phyloP scores from a whole-genome alignment of 75 land plant species.

The Larix kaempferi region DNA sequence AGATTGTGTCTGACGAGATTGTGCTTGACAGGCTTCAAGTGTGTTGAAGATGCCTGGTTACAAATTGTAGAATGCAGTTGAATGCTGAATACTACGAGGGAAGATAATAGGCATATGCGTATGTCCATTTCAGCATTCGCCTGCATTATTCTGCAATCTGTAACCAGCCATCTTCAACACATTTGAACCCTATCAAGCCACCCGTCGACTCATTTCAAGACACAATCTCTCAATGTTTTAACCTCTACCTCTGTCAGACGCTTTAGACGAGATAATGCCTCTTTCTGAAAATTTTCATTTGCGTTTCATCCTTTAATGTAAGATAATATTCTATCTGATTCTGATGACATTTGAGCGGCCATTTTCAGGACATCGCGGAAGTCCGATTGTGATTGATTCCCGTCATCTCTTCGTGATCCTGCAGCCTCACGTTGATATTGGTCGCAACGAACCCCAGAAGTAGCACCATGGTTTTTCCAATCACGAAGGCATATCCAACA shows the following conservation, averaged over 20 bases:
- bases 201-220: not conserved
- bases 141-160: conserved; percentile 50
- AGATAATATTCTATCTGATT: conserved; percentile 15
- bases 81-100: too few relatives aligned
- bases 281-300: conserved; percentile 11
- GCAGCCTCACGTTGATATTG: too few relatives aligned
- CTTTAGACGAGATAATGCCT: conserved; percentile 12
- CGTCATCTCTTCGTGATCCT: too few relatives aligned
- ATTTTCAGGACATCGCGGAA: too few relatives aligned
- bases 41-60: too few relatives aligned
- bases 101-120: not conserved
- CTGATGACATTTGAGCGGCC: not conserved
- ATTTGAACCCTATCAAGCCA: not conserved
- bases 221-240: conserved; percentile 17
- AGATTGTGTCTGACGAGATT: too few relatives aligned
- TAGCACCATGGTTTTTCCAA: conserved; percentile 20
- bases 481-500: conserved; percentile 30
- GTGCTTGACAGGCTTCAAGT: too few relatives aligned
- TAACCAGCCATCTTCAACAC: not conserved
- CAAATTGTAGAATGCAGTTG: too few relatives aligned
- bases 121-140: not conserved
- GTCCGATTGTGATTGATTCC: too few relatives aligned
- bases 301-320: conserved; percentile 25
- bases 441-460: too few relatives aligned
- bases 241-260: conserved; percentile 12